phyloP scores from a whole-genome alignment of 768 basidiomycete species.

The Lactarius hengduanensis region DNA sequence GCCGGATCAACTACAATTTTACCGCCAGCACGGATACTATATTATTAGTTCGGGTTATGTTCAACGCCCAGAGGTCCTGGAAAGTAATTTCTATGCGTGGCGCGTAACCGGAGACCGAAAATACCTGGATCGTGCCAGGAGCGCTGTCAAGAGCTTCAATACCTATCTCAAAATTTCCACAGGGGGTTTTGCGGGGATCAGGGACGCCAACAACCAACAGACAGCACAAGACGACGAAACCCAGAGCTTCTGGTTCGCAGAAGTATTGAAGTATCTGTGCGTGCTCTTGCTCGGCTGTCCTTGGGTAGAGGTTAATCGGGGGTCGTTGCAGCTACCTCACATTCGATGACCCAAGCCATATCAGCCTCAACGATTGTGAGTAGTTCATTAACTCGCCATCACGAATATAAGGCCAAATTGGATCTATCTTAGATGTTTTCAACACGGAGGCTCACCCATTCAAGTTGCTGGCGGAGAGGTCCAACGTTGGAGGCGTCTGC shows the following conservation, averaged over 20 bases:
- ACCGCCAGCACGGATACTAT: constrained; percentile 63
- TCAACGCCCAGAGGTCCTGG: constrained; percentile 73
- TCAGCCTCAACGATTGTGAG: constrained; percentile 65
- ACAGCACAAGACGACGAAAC: constrained; percentile 53
- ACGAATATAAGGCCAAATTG: background rate
- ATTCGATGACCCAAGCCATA: constrained; percentile 65
- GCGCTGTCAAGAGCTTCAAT: constrained; percentile 58
- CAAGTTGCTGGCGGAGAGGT: constrained; percentile 27
- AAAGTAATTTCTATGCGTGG: constrained; percentile 80
- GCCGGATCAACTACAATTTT: constrained; percentile 47
- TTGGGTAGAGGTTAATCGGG: background rate
- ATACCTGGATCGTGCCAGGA: constrained; percentile 63
- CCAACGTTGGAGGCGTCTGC: background rate
- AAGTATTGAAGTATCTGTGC: constrained; percentile 74
- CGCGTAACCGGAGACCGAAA: constrained; percentile 67
- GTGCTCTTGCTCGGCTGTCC: constrained; percentile 21
- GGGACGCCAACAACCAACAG: constrained; percentile 50
- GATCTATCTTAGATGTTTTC: constrained; percentile 41
- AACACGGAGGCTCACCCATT: constrained; percentile 24
- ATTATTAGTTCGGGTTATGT: constrained; percentile 54
- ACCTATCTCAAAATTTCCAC: constrained; percentile 46
- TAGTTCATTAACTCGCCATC: background rate
- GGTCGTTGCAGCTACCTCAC: constrained; percentile 56
- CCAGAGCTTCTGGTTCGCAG: constrained; percentile 71
- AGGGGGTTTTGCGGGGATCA: constrained; percentile 53